phyloP scores from a whole-genome alignment of 1,139 yeast species.

The Taphrina communis region DNA sequence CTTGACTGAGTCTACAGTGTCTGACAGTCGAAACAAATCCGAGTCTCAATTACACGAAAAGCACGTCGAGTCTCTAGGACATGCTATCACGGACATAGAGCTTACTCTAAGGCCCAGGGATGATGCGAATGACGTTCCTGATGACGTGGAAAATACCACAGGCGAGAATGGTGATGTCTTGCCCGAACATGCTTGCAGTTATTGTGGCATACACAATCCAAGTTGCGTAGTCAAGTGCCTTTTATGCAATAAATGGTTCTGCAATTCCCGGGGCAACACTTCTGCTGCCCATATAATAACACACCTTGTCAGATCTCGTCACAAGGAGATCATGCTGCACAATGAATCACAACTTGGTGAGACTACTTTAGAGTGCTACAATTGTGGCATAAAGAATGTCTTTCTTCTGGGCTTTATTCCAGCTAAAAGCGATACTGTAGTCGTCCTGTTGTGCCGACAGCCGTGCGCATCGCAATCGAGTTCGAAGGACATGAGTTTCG shows the following conservation, averaged over 20 bases:
- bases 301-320: slow-evolving; percentile 82
- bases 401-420: slow-evolving; percentile 85
- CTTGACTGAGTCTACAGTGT: slow-evolving; percentile 26
- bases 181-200: slow-evolving; percentile 54
- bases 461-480: slow-evolving; percentile 77
- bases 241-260: slow-evolving; percentile 85
- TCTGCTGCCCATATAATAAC: slow-evolving; percentile 83
- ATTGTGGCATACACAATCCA: slow-evolving; percentile 77
- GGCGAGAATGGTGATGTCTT: slow-evolving; percentile 42
- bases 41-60: slow-evolving; percentile 5
- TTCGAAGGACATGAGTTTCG: slow-evolving; percentile 67
- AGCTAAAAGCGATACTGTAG: slow-evolving; percentile 81
- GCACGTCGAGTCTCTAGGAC: not conserved
- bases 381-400: slow-evolving; percentile 82
- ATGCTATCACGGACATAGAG: slow-evolving; percentile 4
- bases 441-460: slow-evolving; percentile 82
- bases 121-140: slow-evolving; percentile 1
- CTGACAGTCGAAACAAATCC: slow-evolving; percentile 21
- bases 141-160: not conserved
- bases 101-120: not conserved
- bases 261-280: slow-evolving; percentile 72
- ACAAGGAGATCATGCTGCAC: slow-evolving; percentile 73
- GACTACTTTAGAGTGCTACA: slow-evolving; percentile 83
- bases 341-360: slow-evolving; percentile 85
- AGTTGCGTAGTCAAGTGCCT: slow-evolving; percentile 76